Conservation (phyloP, 257 asterid genomes). For the Gentiana dahurica region DNA sequence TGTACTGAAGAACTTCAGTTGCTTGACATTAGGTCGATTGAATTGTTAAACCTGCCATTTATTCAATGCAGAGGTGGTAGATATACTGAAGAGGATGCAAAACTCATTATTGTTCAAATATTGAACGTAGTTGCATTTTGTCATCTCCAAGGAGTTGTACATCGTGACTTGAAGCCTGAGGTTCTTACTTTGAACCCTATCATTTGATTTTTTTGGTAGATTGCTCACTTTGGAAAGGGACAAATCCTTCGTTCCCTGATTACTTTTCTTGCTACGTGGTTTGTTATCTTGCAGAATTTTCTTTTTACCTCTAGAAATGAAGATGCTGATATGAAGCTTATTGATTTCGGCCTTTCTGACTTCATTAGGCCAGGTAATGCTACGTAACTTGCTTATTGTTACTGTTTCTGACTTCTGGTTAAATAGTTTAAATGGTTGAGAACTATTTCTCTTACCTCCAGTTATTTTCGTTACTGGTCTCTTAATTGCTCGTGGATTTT, state of each 20-base stretch:
- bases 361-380: conserved; percentile 78
- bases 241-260: conserved; percentile 6
- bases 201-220: background rate
- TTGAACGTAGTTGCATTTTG: conserved; percentile 90
- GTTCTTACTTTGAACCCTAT: conserved; percentile 19
- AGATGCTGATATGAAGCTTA: conserved; percentile 89
- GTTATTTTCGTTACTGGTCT: too few relatives aligned
- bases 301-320: conserved; percentile 80
- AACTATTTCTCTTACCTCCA: too few relatives aligned
- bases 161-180: conserved; percentile 99
- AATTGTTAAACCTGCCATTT: background rate
- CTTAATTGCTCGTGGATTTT: background rate
- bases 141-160: conserved; percentile 98
- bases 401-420: too few relatives aligned
- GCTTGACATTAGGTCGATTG: conserved; percentile 6
- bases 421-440: too few relatives aligned
- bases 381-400: background rate
- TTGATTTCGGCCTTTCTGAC: conserved; percentile 97
- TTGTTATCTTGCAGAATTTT: conserved; percentile 50
- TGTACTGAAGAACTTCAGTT: background rate
- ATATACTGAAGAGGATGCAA: conserved; percentile 90
- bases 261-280: conserved; percentile 10
- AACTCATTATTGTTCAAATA: conserved; percentile 76
- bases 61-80: conserved; percentile 78
- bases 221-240: conserved; percentile 5